Evolutionary conservation across 179 eudicot genomes (phyloP), one percentile per base, ranked within the genome.

Genomic region (Nepenthes alata): DNA sequence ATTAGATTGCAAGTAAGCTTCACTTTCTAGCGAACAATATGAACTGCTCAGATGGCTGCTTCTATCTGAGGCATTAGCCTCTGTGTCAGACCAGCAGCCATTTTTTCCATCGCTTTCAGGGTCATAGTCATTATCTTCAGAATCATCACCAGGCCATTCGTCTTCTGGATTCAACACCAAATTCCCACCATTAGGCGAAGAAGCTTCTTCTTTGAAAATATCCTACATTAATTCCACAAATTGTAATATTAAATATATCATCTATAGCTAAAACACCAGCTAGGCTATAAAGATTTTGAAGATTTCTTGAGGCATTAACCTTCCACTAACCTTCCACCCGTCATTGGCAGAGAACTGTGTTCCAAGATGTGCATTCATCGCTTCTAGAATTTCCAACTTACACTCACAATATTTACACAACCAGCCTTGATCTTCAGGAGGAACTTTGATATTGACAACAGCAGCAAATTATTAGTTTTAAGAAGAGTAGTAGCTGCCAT

Each of bases 311-410:
- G 49, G 39, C 61, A 74, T 59, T 59, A 53, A 93, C 98, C 25
- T 93, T 84, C 98, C 98, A 93, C 47, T n/a, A n/a, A n/a, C n/a
- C 96, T 93, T 84, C 98, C 98, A 93, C 47, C 73, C 69, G 70
- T 80, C 75, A 64, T 81, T 71, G 8, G 65, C 57, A 58, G 90
- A 68, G 62, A 85, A 93, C 64, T 75, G 67, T 36, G 98, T 93
- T 49, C 96, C 98, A 16, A 93, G 84, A 80, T 93, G 95, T 70
- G 93, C 95, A 80, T 93, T 89, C 61, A 81, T 76, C 53, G 95
- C 85, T 45, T 87, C 95, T 57, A 93, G 57, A 58, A 93, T 82
- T 63, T 85, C 96, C 79, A 77, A 80, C 80, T 89, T 89, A 74
- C 85, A 77, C 67, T 78, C 82, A 38, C 98, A 93, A 74, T 73